A percentile compares a stretch with the other conserved stretches of the same genome.
Evolutionary conservation across 192 early-diverging fungal species (phyloP).

Genomic region (Dimargaris xerosporica): DNA sequence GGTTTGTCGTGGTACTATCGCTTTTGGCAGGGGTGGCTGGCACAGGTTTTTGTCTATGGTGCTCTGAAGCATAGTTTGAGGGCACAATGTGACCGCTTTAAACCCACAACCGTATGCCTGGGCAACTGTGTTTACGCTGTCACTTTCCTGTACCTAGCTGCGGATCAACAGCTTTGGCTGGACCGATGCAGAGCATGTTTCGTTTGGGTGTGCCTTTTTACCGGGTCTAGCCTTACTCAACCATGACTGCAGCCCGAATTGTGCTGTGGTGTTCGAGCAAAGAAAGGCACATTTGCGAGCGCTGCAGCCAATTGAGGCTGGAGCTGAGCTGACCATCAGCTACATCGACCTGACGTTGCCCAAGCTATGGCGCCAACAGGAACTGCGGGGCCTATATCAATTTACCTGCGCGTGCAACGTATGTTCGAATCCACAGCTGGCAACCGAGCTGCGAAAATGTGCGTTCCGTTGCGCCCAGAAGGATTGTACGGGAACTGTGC

Average conservation of each 20-base stretch:
- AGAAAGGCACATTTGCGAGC: background rate
- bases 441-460: background rate
- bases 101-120: background rate
- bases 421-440: background rate
- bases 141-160: background rate
- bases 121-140: background rate
- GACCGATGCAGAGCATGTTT: background rate
- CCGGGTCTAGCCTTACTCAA: background rate
- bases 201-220: constrained; percentile 3
- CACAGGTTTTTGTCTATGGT: background rate
- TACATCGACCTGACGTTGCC: background rate
- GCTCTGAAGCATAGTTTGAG: background rate
- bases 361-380: background rate
- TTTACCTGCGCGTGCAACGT: background rate
- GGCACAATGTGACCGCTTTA: background rate
- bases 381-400: background rate
- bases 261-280: background rate
- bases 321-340: constrained; percentile 1
- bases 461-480: background rate
- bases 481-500: too few relatives aligned
- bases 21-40: background rate
- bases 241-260: constrained; percentile 7
- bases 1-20: background rate
- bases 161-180: background rate
- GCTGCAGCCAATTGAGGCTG: background rate